These are phyloP conservation scores for Ceratocystis cubensis DNA, from an alignment of 2,329 filamentous ascomycete species.

Conservation along the genomic window DNA sequence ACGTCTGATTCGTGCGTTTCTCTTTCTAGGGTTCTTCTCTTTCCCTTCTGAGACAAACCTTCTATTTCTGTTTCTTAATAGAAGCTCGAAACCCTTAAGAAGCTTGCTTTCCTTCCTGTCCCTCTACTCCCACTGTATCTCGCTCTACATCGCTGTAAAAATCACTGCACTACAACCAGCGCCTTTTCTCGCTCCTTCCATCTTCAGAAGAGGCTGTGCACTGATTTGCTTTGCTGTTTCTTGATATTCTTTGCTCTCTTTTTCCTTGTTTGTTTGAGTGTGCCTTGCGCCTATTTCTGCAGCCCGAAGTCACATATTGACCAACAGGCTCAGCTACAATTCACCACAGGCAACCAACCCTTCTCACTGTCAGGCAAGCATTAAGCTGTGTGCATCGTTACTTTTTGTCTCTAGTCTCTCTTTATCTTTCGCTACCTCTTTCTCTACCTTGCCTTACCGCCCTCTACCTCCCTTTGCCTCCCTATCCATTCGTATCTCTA, in stretches of 20 bases:
- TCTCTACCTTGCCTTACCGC: background rate
- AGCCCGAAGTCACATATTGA: background rate
- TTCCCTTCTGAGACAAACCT: background rate
- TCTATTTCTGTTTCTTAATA: conserved; percentile 1
- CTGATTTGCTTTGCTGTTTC: background rate
- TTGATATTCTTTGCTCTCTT: background rate
- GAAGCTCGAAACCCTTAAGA: background rate
- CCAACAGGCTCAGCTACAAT: too few species aligned
- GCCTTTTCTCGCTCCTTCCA: background rate
- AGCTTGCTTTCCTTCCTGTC: background rate
- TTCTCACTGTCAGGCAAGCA: background rate
- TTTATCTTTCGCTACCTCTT: too few species aligned
- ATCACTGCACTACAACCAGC: too few species aligned
- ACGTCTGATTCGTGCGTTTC: conserved; percentile 1
- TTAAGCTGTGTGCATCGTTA: background rate
- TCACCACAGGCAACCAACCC: background rate
- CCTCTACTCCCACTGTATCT: background rate
- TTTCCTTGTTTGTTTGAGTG: too few species aligned
- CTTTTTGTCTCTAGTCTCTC: background rate
- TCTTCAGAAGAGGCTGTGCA: background rate
- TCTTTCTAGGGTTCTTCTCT: background rate
- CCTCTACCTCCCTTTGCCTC: background rate
- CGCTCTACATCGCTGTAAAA: background rate
- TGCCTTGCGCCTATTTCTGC: background rate
- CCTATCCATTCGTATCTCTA: background rate